Evolutionary conservation across 2,329 filamentous ascomycete genomes (phyloP), one percentile per base, ranked within the genome.

Genomic region (Fusarium heterosporum): DNA sequence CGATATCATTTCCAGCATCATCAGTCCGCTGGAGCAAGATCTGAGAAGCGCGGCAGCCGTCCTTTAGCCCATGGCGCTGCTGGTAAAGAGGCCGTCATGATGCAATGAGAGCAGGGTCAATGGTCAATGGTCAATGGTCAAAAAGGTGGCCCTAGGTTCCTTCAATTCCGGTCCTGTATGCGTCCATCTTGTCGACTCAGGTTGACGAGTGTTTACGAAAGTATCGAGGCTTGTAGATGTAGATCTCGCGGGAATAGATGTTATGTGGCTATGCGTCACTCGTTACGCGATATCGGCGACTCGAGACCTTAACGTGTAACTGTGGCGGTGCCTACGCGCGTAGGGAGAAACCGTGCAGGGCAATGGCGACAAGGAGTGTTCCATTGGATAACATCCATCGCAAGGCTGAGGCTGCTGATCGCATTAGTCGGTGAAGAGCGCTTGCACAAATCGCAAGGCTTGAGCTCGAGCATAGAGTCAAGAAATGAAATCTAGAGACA

Each of bases 111-210:
- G 6, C 22, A 22, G 22, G 22, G 22, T 22, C 22, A 22, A 22
- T n/a, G n/a, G n/a, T 43, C 11, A 1, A 1, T 30, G 14, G 17
- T 6, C 2, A 0, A n/a, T 22, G 22, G 12, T 17, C 0, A 30
- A 43, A 43, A 16, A 32, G 17, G 48, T 43, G 26, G 17, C 48
- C 11, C 13, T 13, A 6, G 13, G 12, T 32, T 32, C 30, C 12
- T 32, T 11, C 11, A 12, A 13, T 13, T 6, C 11, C 6, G 10
- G 11, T 32, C 30, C 13, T 13, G 30, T 13, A 14, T 32, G 30
- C 30, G 30, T 32, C 30, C 12, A 32, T 32, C 30, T 13, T 4
- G 30, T 32, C 11, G 30, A 11, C 30, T 11, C 16, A 17, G 34
- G 10, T 36, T 16, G 16, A 17, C 16, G n/a, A 8, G n/a, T 36